Evolutionary conservation across 306 rosid genomes (phyloP).

Genomic region (peach (Prunus persica)): Prunus_persica_NCBIv2 NC_034011.1:1783001-1783500

Average conservation of each 20-base stretch:
- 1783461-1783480: conserved; percentile 26
- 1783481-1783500: background rate
- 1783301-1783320: background rate
- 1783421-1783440: conserved; percentile 32
- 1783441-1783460: conserved; percentile 24
- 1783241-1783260: background rate
- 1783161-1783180: too few relatives aligned
- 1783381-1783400: background rate
- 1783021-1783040: too few relatives aligned
- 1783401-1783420: conserved; percentile 14
- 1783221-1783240: too few relatives aligned
- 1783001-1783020: too few relatives aligned
- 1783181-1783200: too few relatives aligned
- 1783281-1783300: background rate
- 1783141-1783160: too few relatives aligned
- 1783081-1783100: too few relatives aligned
- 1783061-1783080: too few relatives aligned
- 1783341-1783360: conserved; percentile 19
- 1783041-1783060: too few relatives aligned
- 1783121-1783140: too few relatives aligned
- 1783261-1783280: background rate
- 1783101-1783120: too few relatives aligned
- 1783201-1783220: too few relatives aligned
- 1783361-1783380: conserved; percentile 27
- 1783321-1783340: background rate